Evolutionary conservation across 176 grass and related monocot genomes (phyloP).

Genomic region (Bromus sterilis): DNA sequence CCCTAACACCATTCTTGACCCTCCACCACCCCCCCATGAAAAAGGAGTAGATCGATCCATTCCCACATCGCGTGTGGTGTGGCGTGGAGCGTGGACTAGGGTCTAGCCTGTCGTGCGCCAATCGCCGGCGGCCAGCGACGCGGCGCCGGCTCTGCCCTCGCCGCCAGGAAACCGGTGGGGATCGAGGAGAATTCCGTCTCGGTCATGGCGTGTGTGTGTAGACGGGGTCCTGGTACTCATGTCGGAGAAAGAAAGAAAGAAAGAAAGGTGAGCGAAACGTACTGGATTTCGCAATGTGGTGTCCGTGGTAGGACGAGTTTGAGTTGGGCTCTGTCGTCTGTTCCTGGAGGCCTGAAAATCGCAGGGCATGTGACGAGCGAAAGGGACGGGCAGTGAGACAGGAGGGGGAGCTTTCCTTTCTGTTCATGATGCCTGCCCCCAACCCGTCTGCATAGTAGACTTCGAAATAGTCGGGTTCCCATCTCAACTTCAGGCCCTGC

Average conservation of each 20-base stretch:
- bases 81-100: not conserved
- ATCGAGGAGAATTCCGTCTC: not conserved
- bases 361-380: slow-evolving; percentile 23
- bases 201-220: not conserved
- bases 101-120: too few species aligned
- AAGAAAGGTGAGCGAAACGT: too few species aligned
- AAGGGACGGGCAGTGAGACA: not conserved
- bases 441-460: not conserved
- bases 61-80: not conserved
- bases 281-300: slow-evolving; percentile 7
- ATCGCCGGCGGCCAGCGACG: slow-evolving; percentile 21
- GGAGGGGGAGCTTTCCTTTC: not conserved
- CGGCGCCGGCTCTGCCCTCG: not conserved
- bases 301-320: not conserved
- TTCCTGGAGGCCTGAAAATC: not conserved
- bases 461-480: not conserved
- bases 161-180: not conserved
- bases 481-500: not conserved
- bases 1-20: slow-evolving; percentile 39
- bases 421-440: not conserved
- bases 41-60: not conserved
- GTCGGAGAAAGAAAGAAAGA: too few species aligned
- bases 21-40: too few species aligned
- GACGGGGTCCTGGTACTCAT: not conserved
- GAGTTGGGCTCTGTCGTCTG: not conserved